phyloP scores from a whole-genome alignment of 2,329 filamentous ascomycete genomes.

The Colletotrichum spinosum region DNA sequence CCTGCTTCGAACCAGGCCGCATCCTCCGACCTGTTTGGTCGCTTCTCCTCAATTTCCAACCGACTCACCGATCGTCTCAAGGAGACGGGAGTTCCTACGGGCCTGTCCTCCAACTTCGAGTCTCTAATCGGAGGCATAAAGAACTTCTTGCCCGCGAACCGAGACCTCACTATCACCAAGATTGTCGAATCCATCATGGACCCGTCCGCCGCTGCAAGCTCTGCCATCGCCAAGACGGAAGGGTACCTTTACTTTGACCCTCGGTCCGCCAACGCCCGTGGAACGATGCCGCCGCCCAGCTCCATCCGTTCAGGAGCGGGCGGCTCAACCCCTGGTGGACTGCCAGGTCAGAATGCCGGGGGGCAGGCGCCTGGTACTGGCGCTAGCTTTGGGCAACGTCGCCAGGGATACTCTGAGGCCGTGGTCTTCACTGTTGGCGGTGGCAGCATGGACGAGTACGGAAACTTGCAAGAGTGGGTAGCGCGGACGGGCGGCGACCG shows the following conservation, averaged over 20 bases:
- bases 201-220: conserved; percentile 87
- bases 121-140: conserved; percentile 96
- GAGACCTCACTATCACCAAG: conserved; percentile 95
- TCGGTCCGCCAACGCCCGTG: conserved; percentile 89
- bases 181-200: conserved; percentile 99
- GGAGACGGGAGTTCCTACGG: conserved; percentile 82
- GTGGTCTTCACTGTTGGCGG: conserved; percentile 96
- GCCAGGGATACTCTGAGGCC: conserved; percentile 90
- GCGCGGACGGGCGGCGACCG: conserved; percentile 77
- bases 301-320: conserved; percentile 61
- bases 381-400: conserved; percentile 89
- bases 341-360: conserved; percentile 54
- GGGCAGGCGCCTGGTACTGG: conserved; percentile 72
- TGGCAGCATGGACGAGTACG: conserved; percentile 98
- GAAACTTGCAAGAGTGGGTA: conserved; percentile 97
- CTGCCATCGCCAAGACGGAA: conserved; percentile 95
- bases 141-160: conserved; percentile 96
- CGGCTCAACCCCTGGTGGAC: conserved; percentile 56
- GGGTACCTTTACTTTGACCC: conserved; percentile 98
- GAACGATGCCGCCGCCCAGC: conserved; percentile 87
- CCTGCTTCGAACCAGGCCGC: conserved; percentile 72
- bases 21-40: conserved; percentile 87
- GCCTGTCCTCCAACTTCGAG: conserved; percentile 84
- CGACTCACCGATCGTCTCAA: conserved; percentile 94
- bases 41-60: conserved; percentile 91